A percentile compares a stretch with the other conserved stretches of the same genome.
Evolutionary conservation across 2,329 filamentous ascomycete genomes (phyloP).

Genomic region (Berkeleyomyces basicola): DNA sequence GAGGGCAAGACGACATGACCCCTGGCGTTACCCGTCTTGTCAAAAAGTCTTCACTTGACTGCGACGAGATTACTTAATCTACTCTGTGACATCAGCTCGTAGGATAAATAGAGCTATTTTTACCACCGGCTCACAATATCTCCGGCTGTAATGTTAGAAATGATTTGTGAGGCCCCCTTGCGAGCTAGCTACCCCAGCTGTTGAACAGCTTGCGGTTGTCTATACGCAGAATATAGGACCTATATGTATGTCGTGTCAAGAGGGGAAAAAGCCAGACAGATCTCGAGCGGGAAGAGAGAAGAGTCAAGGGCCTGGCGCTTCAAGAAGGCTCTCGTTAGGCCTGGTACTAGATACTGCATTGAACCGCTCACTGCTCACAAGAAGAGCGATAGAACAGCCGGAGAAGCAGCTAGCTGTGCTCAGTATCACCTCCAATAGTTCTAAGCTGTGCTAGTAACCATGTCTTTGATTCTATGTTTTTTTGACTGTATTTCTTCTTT

Average conservation of each 20-base stretch:
- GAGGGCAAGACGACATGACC: background rate
- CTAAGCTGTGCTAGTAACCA: background rate
- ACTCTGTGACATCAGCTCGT: background rate
- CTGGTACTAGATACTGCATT: background rate
- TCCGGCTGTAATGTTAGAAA: background rate
- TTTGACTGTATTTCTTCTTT: background rate
- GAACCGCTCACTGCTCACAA: background rate
- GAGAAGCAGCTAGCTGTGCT: background rate
- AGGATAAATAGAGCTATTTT: background rate
- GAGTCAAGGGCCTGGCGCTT: background rate
- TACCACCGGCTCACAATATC: background rate
- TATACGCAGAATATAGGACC: too few species aligned
- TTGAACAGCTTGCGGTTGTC: too few species aligned
- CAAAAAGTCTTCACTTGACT: slow-evolving; percentile 1
- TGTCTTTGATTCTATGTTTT: background rate
- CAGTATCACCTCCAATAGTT: background rate
- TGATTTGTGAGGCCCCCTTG: background rate
- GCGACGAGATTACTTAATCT: background rate
- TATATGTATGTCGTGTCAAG: too few species aligned
- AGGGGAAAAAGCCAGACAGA: too few species aligned
- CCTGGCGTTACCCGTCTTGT: background rate
- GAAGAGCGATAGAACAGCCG: background rate
- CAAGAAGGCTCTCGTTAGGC: background rate
- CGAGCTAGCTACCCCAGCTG: background rate
- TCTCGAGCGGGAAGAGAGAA: too few species aligned